Evolutionary conservation across 2,329 filamentous ascomycete genomes (phyloP).

Genomic region (Cercospora sp.): DNA sequence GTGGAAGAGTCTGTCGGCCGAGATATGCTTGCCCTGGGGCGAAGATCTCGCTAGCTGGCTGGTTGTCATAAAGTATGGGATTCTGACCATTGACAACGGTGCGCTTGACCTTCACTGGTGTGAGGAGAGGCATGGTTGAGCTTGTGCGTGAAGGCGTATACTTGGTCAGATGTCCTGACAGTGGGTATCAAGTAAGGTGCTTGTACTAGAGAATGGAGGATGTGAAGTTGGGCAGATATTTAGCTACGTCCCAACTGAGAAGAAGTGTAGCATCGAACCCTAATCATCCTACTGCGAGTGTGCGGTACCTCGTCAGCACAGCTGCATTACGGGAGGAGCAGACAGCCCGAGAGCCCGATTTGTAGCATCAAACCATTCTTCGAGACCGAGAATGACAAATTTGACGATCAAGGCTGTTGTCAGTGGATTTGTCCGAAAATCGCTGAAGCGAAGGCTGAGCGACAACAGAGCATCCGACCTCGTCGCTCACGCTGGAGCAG

Average conservation of each 20-base stretch:
- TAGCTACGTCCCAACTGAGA: background rate
- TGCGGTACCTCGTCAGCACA: background rate
- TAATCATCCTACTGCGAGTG: background rate
- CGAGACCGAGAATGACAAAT: background rate
- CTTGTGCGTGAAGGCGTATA: too few relatives aligned
- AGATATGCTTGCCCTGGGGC: constrained; percentile 15
- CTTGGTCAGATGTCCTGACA: too few relatives aligned
- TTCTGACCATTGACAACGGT: constrained; percentile 6
- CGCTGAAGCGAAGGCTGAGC: background rate
- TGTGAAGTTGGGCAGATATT: too few relatives aligned
- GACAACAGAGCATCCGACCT: background rate
- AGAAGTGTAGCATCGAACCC: background rate
- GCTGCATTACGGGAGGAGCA: background rate
- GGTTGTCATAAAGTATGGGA: constrained; percentile 8
- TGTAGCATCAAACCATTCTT: background rate
- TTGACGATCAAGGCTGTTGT: background rate
- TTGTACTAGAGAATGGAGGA: too few relatives aligned
- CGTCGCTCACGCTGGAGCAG: background rate
- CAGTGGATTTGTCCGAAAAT: background rate
- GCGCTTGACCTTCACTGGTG: background rate
- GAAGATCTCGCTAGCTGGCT: constrained; percentile 13
- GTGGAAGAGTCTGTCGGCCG: constrained; percentile 18
- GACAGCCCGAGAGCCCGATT: background rate
- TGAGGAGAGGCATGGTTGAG: constrained; percentile 7
- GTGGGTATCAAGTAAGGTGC: too few relatives aligned